Conservation (phyloP, 1,284 basidiomycete species). For the Fomes fomentarius region DNA sequence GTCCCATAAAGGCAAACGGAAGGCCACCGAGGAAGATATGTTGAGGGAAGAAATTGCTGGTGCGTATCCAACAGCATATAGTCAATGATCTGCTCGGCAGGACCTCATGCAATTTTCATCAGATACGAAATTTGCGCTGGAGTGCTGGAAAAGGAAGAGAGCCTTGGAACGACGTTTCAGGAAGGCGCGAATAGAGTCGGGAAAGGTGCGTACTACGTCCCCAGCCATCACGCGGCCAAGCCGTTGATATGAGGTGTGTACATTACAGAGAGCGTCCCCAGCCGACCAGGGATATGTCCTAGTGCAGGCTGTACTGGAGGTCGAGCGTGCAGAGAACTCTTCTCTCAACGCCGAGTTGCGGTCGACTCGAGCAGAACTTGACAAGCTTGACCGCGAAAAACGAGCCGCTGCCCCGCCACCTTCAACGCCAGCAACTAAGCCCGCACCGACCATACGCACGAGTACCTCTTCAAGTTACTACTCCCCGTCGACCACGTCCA, state of each 20-base stretch:
- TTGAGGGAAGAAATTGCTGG: constrained; percentile 59
- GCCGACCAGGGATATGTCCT: constrained; percentile 65
- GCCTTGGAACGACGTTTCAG: constrained; percentile 60
- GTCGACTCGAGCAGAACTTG: constrained; percentile 61
- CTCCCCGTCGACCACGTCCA: constrained; percentile 27
- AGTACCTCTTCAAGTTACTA: constrained; percentile 17
- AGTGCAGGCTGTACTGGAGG: constrained; percentile 63
- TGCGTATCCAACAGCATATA: constrained; percentile 27
- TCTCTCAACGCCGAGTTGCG: constrained; percentile 61
- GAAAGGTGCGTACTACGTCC: constrained; percentile 49
- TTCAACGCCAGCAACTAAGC: constrained; percentile 17
- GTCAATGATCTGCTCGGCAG: not conserved
- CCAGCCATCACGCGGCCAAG: not conserved
- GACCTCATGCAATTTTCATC: not conserved
- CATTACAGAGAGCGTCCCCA: constrained; percentile 54
- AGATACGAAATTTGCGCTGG: constrained; percentile 71
- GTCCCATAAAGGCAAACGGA: constrained; percentile 53
- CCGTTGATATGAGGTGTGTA: constrained; percentile 9
- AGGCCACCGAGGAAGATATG: constrained; percentile 48
- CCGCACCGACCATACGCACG: constrained; percentile 20
- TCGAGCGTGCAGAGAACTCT: constrained; percentile 63
- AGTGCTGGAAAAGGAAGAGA: constrained; percentile 60
- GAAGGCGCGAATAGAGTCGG: constrained; percentile 52
- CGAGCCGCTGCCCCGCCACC: constrained; percentile 36
- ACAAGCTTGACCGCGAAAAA: constrained; percentile 68